Base-by-base conservation (phyloP, 2,329 filamentous ascomycete species). In the Thelonectria blattea region DNA sequence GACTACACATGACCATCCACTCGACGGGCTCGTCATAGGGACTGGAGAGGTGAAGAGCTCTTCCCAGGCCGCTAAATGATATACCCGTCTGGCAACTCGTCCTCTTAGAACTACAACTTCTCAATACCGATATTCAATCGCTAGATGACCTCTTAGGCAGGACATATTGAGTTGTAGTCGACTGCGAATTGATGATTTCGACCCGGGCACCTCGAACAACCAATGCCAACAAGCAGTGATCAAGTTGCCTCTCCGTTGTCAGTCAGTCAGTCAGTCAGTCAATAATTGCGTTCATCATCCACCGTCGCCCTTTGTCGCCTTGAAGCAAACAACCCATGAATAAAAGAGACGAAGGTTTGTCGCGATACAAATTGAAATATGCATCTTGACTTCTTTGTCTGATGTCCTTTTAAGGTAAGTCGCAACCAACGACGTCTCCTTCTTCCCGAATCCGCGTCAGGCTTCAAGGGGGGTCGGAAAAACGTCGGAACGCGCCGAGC, bases 11-110 rank as follows among this genome's bases (percentile, higher is more conserved):
- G 94, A 98, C 80, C 90, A 89, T 81, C 85, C 84, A 66, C 84
- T 97, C 63, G 89, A 97, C 79, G 90, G 91, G 64, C 78, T 96
- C 66, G 81, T 93, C 61, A 80, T 91, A 52, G 91, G 91, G 50
- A 83, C 89, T 76, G 91, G 91, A 64, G 79, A 84, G 68, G 79
- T 89, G 67, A 81, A 65, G 52, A 60, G 63, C 17, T 70, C 71
- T n/a, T 39, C 64, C 7, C 51, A 57, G 66, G 59, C 65, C 62
- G 61, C 56, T 91, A 88, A 61, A 50, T 66, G 58, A 62, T 27
- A 18, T 46, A 47, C 27, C 55, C 58, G 43, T 15, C 14, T 27
- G 49, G 9, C 24, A 39, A 30, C 55, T 30, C 27, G 27, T 30
- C 8, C 27, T 7, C 4, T 30, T 15, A 14, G 6, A 37, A 32